Base-by-base conservation (phyloP, 2,329 filamentous ascomycete species). In the Periglandula ipomoeae region DNA sequence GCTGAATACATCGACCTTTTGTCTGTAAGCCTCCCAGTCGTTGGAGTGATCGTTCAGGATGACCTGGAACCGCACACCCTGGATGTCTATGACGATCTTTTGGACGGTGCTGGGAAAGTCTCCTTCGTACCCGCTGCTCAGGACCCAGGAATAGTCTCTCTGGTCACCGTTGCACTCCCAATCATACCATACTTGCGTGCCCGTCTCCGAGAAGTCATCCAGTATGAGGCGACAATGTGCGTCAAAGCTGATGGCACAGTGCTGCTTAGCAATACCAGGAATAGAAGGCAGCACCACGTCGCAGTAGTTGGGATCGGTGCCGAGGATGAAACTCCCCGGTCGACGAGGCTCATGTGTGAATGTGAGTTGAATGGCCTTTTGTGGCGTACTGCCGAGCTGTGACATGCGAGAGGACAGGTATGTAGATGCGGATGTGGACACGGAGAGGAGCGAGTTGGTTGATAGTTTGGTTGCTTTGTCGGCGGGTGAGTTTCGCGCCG, bases 181-280 rank as follows among this genome's bases (percentile, higher is more conserved):
- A 49, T 69, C 67, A 55, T 67, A 70, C 68, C 68, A 70, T 26
- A 70, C 67, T 44, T 68, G 63, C 1, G 68, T 70, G 13, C 68
- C 68, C 17, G 45, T 30, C 32, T 59, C 58, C 2, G 67, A 70
- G 40, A 63, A 64, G 56, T 70, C 68, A 45, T 64, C 60, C 8
- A 70, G 62, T 4, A 68, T 57, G 34, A 70, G 62, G 24, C 68
- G 58, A 15, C 60, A 60, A 46, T 67, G 60, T 19, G 59, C 59
- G 53, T 70, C 68, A 44, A 70, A 70, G 55, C 64, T 60, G 47
- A 70, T 34, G 41, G 59, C 57, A 59, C 67, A 70, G 56, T 70
- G 68, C 46, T 59, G 59, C 10, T 61, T 53, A 9, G 63, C 59
- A 42, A 70, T 61, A 45, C 65, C 65, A 0, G 58, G 58, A 11